Evolutionary conservation across 176 grass and related monocot genomes (phyloP).

Genomic region (Carex parvula): DNA sequence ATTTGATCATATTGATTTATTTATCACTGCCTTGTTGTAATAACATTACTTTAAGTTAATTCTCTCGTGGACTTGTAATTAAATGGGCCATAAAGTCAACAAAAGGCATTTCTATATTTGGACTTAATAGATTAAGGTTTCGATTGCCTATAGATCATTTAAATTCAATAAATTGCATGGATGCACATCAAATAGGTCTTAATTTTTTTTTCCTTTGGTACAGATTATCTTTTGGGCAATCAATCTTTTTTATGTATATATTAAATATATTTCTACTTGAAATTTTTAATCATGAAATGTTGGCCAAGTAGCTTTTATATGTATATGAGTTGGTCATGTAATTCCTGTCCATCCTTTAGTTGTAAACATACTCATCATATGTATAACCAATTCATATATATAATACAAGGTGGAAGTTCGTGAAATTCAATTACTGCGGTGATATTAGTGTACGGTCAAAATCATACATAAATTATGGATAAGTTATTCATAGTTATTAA

Average conservation of each 20-base stretch:
- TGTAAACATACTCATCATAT: neutral
- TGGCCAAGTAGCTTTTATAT: neutral
- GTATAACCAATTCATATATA: neutral
- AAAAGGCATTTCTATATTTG: neutral
- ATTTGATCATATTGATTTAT: neutral
- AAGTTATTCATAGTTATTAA: neutral
- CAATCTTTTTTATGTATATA: neutral
- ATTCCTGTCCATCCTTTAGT: neutral
- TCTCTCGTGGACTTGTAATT: neutral
- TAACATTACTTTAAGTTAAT: neutral
- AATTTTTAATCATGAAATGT: neutral
- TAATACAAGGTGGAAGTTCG: neutral
- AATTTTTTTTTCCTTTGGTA: neutral
- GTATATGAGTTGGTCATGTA: neutral
- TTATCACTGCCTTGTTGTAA: neutral
- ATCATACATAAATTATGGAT: neutral
- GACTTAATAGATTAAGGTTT: neutral
- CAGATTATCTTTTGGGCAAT: neutral
- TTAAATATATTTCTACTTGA: neutral
- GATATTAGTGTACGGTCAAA: neutral
- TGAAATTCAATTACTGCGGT: neutral
- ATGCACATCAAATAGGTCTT: neutral
- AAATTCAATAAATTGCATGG: neutral
- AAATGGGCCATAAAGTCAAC: neutral
- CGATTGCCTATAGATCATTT: neutral